A percentile compares a stretch with the other conserved stretches of the same genome.
Evolutionary conservation across 2,329 filamentous ascomycete species (phyloP).

Genomic region (Colletotrichum sp.): DNA sequence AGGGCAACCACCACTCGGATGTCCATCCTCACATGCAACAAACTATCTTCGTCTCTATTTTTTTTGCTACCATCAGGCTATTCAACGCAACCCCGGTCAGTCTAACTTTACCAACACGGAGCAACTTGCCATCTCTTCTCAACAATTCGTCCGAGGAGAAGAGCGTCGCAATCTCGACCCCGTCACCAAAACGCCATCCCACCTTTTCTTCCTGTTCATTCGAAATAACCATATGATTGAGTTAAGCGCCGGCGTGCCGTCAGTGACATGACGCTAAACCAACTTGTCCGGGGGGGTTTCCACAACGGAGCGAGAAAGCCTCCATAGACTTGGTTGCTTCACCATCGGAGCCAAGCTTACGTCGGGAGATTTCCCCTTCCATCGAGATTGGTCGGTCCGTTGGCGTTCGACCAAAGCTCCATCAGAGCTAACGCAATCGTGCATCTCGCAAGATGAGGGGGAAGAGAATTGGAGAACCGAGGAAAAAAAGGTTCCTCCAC

Average conservation of each 20-base stretch:
- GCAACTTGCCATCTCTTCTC: not conserved
- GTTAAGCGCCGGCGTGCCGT: conserved; percentile 11
- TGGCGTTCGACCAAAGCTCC: not conserved
- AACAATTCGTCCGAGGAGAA: not conserved
- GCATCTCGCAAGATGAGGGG: not conserved
- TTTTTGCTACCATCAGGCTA: not conserved
- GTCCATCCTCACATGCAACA: not conserved
- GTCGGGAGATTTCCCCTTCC: not conserved
- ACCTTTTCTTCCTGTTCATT: not conserved
- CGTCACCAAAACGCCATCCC: not conserved
- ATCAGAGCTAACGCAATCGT: not conserved
- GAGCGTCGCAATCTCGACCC: not conserved
- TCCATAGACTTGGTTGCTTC: not conserved
- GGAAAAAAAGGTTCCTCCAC: not conserved
- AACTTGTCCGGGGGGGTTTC: not conserved
- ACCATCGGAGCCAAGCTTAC: not conserved
- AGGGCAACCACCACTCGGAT: not conserved
- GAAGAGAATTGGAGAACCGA: not conserved
- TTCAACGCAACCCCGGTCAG: not conserved
- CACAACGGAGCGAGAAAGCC: not conserved
- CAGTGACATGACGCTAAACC: conserved; percentile 6
- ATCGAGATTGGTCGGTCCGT: not conserved
- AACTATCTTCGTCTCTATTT: not conserved
- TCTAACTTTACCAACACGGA: not conserved
- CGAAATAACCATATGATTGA: conserved; percentile 4